phyloP scores from a whole-genome alignment of 352 stramenopile species.

The Blastocystis hominis region DNA sequence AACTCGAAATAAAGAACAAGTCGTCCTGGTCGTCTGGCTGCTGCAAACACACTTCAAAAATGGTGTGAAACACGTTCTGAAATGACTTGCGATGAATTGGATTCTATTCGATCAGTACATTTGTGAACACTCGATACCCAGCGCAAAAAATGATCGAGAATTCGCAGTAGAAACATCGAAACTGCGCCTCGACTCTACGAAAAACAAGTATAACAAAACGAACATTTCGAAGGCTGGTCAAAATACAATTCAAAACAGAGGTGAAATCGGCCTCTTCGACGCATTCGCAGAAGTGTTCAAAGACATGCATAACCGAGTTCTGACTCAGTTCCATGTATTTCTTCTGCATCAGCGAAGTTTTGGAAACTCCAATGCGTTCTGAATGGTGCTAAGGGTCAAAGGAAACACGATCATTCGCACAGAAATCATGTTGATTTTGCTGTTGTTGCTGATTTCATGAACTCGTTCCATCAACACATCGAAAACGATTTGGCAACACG shows the following conservation, averaged over 20 bases:
- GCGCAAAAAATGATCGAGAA: slow-evolving; percentile 15
- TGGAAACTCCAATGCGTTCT: not conserved
- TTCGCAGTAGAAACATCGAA: slow-evolving; percentile 2
- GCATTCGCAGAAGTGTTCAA: not conserved
- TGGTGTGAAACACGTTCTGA: not conserved
- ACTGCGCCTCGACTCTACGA: not conserved
- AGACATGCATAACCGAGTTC: not conserved
- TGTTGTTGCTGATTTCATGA: not conserved
- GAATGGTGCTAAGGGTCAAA: not conserved
- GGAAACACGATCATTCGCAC: not conserved
- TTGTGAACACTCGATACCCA: not conserved
- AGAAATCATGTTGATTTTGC: slow-evolving; percentile 11
- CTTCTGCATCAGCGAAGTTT: not conserved
- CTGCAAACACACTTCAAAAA: not conserved
- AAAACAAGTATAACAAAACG: not conserved
- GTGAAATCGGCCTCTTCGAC: not conserved
- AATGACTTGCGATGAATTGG: not conserved
- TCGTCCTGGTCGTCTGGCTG: slow-evolving; percentile 6
- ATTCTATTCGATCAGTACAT: not conserved
- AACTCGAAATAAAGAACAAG: not conserved
- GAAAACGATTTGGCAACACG: not conserved
- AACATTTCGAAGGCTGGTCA: not conserved
- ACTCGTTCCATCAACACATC: not conserved
- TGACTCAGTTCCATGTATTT: slow-evolving; percentile 6
- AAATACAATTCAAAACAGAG: not conserved